Percentiles rank a stretch among this genome's conserved stretches.
These are phyloP conservation scores for Ustilago crameri DNA, from an alignment of 1,284 basidiomycete species.

Conservation along the genomic window DNA sequence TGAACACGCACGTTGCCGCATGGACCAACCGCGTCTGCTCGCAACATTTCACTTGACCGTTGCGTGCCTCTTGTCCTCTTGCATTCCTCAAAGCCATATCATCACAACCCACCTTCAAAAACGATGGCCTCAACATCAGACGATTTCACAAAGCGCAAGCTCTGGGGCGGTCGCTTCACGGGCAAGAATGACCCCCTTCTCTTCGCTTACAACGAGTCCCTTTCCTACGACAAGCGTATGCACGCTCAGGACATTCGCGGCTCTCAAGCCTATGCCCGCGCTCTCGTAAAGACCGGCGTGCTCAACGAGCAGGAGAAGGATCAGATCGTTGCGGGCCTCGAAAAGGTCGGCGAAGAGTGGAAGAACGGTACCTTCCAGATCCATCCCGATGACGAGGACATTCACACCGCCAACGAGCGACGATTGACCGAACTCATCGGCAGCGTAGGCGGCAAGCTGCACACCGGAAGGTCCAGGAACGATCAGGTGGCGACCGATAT, in stretches of 20 bases:
- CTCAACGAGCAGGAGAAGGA: slow-evolving; percentile 77
- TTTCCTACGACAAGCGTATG: slow-evolving; percentile 95
- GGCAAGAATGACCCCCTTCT: slow-evolving; percentile 65
- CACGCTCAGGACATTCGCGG: slow-evolving; percentile 89
- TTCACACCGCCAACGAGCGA: slow-evolving; percentile 99
- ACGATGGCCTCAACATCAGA: slow-evolving; percentile 44
- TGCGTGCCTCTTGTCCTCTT: neutral
- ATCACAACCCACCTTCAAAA: neutral
- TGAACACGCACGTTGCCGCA: neutral
- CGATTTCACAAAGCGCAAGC: slow-evolving; percentile 66
- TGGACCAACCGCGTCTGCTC: neutral
- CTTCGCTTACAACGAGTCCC: slow-evolving; percentile 72
- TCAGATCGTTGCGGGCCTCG: slow-evolving; percentile 82
- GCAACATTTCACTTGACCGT: too few species aligned
- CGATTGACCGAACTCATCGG: slow-evolving; percentile 93
- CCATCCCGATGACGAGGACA: slow-evolving; percentile 88
- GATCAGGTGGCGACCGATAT: slow-evolving; percentile 99
- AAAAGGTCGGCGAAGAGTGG: slow-evolving; percentile 86
- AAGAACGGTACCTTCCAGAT: slow-evolving; percentile 65
- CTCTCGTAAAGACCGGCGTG: slow-evolving; percentile 81
- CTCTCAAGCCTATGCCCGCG: slow-evolving; percentile 94
- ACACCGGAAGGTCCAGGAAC: slow-evolving; percentile 94
- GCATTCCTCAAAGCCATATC: neutral
- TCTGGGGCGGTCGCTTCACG: slow-evolving; percentile 68
- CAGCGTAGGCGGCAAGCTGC: slow-evolving; percentile 70